These are phyloP conservation scores for Tubosaeta sp. DNA, from an alignment of 768 basidiomycete species.

Conservation along the genomic window DNA sequence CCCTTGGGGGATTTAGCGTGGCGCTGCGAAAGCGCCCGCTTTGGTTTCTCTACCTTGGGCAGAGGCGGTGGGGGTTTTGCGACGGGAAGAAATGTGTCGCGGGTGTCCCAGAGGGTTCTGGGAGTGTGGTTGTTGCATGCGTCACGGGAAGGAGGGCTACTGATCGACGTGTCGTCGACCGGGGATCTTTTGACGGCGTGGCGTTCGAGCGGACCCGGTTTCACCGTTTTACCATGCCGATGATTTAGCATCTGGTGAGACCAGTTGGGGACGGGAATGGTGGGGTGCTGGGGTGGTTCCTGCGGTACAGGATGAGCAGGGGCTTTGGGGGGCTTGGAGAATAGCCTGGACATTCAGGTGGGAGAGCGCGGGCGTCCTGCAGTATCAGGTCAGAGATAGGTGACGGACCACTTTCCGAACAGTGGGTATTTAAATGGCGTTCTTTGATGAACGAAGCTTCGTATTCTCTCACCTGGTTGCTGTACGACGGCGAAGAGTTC, in stretches of 20 bases:
- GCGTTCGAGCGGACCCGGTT: background rate
- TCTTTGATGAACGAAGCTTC: too few relatives aligned
- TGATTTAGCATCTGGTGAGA: background rate
- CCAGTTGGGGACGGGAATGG: background rate
- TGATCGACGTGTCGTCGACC: background rate
- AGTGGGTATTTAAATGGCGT: too few relatives aligned
- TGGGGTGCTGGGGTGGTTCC: background rate
- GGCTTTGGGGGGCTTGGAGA: background rate
- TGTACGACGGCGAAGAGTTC: too few relatives aligned
- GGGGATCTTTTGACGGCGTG: background rate
- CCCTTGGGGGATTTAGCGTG: background rate
- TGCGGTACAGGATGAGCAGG: background rate
- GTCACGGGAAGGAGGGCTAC: background rate
- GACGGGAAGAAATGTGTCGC: conserved; percentile 20
- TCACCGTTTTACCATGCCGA: background rate
- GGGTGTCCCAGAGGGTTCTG: conserved; percentile 10
- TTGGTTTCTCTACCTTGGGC: conserved; percentile 5
- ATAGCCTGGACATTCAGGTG: background rate
- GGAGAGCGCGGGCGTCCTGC: background rate
- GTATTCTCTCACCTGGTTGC: too few relatives aligned
- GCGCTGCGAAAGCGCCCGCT: conserved; percentile 5
- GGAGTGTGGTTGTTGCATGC: background rate
- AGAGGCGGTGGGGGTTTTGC: conserved; percentile 21
- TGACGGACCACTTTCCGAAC: background rate
- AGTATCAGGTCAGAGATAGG: background rate